Evolutionary conservation across 345 rosid species (phyloP), one percentile per base, ranked within the genome.

Genomic region (Euphorbia tirucalli): DNA sequence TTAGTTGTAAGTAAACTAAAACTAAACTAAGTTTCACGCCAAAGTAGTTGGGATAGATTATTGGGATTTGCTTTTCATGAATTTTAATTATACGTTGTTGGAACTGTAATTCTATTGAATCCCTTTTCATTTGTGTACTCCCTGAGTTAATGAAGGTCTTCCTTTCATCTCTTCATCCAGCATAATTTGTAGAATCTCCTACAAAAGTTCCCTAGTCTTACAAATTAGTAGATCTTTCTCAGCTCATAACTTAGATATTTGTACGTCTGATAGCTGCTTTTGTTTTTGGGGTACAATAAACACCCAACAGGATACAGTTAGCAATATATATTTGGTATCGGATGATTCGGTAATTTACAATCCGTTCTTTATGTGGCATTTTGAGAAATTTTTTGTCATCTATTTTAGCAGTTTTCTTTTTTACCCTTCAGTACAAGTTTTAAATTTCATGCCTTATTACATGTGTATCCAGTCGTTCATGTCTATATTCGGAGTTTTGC

Each of bases 371-470:
- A 50, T 67, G 10, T 66, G 30, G 59, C 56, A 30, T 50, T 49
- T 30, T 13, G 8, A 25, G 16, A 49, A 10, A 4, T 11, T 8
- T 19, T 25, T 63, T 62, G 11, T 62, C 43, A 11, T 15, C 4
- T 66, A 7, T 14, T n/a, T 6, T 71, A 32, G 11, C 30, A 18
- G 25, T 0, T 8, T 61, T 8, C 37, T 6, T 54, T 13, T 15
- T 31, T 31, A 21, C n/a, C 37, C 22, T 31, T 9, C 2, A 4
- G 18, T 24, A 31, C 32, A 69, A 75, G 55, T 62, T 52, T 11
- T 57, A 37, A 75, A 75, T 35, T 57, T 56, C n/a, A 22, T 56
- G 41, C 46, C 48, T 32, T 54, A 43, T 6, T 10, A 19, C 41
- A 19, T 11, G 19, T 24, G 61, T 43, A 69, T 56, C 30, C 13